phyloP scores from a whole-genome alignment of 2,329 filamentous ascomycete species.

The Gnomoniopsis sp. region DNA sequence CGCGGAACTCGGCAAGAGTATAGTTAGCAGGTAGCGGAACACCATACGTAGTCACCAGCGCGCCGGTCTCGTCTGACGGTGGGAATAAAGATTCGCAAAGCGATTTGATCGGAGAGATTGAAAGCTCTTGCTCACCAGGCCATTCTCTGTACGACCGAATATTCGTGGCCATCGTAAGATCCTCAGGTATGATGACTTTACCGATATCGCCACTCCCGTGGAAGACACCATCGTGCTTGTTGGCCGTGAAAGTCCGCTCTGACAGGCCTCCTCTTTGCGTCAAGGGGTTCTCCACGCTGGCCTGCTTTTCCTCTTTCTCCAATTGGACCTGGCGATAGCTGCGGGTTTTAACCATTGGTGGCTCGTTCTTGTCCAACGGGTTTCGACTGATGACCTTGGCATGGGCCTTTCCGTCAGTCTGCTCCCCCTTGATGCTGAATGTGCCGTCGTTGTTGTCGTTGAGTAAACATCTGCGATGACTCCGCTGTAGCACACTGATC shows the following conservation, averaged over 20 bases:
- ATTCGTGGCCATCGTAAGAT: constrained; percentile 2
- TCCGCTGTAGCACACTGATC: not conserved
- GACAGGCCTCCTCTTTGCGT: no score
- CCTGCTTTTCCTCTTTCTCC: not conserved
- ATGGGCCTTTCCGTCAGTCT: not conserved
- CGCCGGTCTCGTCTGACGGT: not conserved
- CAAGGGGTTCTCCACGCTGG: no score
- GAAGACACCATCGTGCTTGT: not conserved
- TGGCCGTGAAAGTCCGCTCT: not conserved
- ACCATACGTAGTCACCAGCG: not conserved
- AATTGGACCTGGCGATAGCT: not conserved
- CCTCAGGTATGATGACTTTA: not conserved
- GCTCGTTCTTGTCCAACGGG: not conserved
- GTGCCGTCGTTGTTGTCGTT: constrained; percentile 11
- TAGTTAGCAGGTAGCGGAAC: constrained; percentile 8
- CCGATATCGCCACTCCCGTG: not conserved
- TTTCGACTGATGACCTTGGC: not conserved
- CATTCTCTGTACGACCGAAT: constrained; percentile 7
- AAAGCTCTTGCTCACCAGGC: not conserved
- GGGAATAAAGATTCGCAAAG: not conserved
- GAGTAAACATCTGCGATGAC: constrained; percentile 1
- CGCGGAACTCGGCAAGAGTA: not conserved
- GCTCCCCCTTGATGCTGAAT: not conserved
- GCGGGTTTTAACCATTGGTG: not conserved
- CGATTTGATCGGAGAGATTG: accelerated